A percentile compares a stretch with the other conserved stretches of the same genome.
These are phyloP conservation scores for Penicillium paradoxum DNA, from an alignment of 495 filamentous ascomycete species.

Conservation along the genomic window DNA sequence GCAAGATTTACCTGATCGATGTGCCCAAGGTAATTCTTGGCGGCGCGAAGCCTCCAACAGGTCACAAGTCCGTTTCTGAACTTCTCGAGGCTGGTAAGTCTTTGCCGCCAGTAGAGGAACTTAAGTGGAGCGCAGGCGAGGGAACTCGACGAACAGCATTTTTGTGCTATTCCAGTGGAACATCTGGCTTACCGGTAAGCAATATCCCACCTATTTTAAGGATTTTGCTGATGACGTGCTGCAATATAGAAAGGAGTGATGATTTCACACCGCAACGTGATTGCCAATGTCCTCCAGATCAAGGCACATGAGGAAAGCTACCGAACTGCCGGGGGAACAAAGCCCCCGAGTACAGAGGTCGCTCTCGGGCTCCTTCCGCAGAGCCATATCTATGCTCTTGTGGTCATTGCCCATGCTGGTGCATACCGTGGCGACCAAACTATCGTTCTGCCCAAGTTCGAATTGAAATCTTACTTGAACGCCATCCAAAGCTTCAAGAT, in stretches of 20 bases:
- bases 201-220: not conserved
- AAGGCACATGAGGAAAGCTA: slow-evolving; percentile 48
- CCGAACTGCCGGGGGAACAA: slow-evolving; percentile 27
- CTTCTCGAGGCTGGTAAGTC: slow-evolving; percentile 60
- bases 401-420: slow-evolving; percentile 66
- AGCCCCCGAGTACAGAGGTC: slow-evolving; percentile 49
- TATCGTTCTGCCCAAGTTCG: slow-evolving; percentile 82
- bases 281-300: slow-evolving; percentile 73
- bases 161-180: slow-evolving; percentile 86
- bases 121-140: slow-evolving; percentile 70
- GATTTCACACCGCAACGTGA: slow-evolving; percentile 87
- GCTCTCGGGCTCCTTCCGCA: slow-evolving; percentile 72
- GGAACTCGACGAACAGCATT: slow-evolving; percentile 73
- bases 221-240: not conserved
- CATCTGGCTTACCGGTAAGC: slow-evolving; percentile 75
- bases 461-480: slow-evolving; percentile 58
- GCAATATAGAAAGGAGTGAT: slow-evolving; percentile 78
- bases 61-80: slow-evolving; percentile 67
- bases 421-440: slow-evolving; percentile 72
- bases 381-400: slow-evolving; percentile 81
- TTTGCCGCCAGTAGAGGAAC: slow-evolving; percentile 55
- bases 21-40: slow-evolving; percentile 52
- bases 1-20: slow-evolving; percentile 69
- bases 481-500: slow-evolving; percentile 74
- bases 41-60: slow-evolving; percentile 39